phyloP scores from a whole-genome alignment of 495 filamentous ascomycete genomes.

The Daldinia childiae region DNA sequence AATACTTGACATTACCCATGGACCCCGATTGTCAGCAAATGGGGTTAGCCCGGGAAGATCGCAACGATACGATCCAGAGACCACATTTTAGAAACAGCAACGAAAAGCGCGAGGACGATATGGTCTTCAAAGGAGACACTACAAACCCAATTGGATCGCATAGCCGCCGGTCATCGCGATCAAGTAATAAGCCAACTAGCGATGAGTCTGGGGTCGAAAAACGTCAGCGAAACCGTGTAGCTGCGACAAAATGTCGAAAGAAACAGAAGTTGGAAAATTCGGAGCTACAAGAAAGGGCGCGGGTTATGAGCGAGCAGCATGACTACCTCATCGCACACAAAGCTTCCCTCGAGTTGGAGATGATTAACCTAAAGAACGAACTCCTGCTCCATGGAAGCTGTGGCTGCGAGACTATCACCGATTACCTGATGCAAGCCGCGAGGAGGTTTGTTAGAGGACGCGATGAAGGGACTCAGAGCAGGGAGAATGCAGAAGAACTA shows the following conservation, averaged over 20 bases:
- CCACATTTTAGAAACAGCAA: not conserved
- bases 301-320: constrained; percentile 27
- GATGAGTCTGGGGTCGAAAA: constrained; percentile 36
- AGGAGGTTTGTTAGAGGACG: constrained; percentile 22
- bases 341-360: constrained; percentile 33
- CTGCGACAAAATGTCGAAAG: constrained; percentile 43
- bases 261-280: constrained; percentile 36
- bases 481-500: not conserved
- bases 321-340: constrained; percentile 23
- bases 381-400: constrained; percentile 36
- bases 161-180: constrained; percentile 28
- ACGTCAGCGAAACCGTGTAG: constrained; percentile 39
- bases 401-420: constrained; percentile 26
- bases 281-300: constrained; percentile 31
- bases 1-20: constrained; percentile 7
- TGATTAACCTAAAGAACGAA: constrained; percentile 35
- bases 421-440: constrained; percentile 34
- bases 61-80: not conserved
- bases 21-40: constrained; percentile 8
- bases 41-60: not conserved
- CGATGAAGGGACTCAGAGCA: not conserved
- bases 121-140: not conserved
- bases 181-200: constrained; percentile 33
- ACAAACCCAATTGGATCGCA: not conserved
- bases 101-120: not conserved